A percentile compares a stretch with the other conserved stretches of the same genome.
Conservation (phyloP, 768 basidiomycete species). For the Thelephora ganbajun region DNA sequence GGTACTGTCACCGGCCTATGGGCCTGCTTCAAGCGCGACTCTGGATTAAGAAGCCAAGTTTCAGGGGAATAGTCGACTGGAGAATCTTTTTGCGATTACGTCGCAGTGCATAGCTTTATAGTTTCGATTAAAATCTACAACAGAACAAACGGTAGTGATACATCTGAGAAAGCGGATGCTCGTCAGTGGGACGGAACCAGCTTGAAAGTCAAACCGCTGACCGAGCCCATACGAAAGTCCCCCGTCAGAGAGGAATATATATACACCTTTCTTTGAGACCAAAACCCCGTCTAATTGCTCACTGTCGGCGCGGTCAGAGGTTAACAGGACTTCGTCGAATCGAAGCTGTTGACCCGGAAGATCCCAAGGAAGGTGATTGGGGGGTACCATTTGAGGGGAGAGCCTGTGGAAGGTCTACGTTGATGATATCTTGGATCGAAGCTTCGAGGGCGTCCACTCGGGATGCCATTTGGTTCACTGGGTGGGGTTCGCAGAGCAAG, state of each 20-base stretch:
- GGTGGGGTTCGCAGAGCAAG: slow-evolving; percentile 5
- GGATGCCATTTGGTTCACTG: slow-evolving; percentile 91
- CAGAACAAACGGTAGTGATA: too few relatives aligned
- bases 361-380: slow-evolving; percentile 34
- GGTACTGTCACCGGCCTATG: slow-evolving; percentile 29
- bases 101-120: not conserved
- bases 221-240: too few relatives aligned
- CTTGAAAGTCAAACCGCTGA: too few relatives aligned
- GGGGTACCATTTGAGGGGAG: slow-evolving; percentile 30
- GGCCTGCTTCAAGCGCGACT: slow-evolving; percentile 19
- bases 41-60: slow-evolving; percentile 25
- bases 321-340: too few relatives aligned
- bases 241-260: too few relatives aligned
- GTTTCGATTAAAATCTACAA: too few relatives aligned
- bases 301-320: too few relatives aligned
- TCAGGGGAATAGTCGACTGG: slow-evolving; percentile 1
- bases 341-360: too few relatives aligned
- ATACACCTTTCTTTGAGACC: too few relatives aligned
- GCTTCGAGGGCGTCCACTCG: slow-evolving; percentile 83
- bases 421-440: slow-evolving; percentile 87
- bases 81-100: not conserved
- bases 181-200: too few relatives aligned
- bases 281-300: too few relatives aligned
- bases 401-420: slow-evolving; percentile 46
- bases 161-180: too few relatives aligned